A percentile compares a stretch with the other conserved stretches of the same genome.
Conservation (phyloP, 768 basidiomycete genomes). For the Boletus barrowsii region DNA sequence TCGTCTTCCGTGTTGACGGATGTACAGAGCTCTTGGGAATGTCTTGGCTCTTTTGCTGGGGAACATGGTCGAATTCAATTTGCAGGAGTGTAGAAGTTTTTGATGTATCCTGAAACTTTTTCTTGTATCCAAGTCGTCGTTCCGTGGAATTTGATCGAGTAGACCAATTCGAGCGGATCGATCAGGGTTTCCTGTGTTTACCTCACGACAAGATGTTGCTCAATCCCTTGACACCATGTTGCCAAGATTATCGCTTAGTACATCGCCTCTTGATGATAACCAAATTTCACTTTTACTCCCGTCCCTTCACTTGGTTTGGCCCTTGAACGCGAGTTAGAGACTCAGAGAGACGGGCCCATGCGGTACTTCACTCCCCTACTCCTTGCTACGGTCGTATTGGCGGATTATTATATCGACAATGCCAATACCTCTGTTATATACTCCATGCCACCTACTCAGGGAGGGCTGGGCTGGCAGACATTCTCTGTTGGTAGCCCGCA, state of each 20-base stretch:
- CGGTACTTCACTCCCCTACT: constrained; percentile 8
- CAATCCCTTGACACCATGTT: not conserved
- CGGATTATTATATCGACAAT: constrained; percentile 25
- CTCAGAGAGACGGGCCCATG: constrained; percentile 2
- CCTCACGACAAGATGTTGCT: too few relatives aligned
- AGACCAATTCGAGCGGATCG: not conserved
- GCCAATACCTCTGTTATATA: constrained; percentile 20
- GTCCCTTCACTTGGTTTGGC: not conserved
- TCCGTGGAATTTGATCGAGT: too few relatives aligned
- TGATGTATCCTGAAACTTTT: not conserved
- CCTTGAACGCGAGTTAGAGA: too few relatives aligned
- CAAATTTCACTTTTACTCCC: not conserved
- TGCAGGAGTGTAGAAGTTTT: not conserved
- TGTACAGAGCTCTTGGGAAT: constrained; percentile 20
- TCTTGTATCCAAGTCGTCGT: not conserved
- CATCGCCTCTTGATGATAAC: not conserved
- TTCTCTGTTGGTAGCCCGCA: not conserved
- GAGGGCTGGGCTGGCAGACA: constrained; percentile 12
- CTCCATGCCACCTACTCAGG: constrained; percentile 12
- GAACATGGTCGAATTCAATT: not conserved
- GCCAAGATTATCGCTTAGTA: not conserved
- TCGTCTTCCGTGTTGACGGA: not conserved
- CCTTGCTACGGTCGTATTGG: constrained; percentile 12
- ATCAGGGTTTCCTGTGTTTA: constrained; percentile 5
- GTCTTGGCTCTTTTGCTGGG: constrained; percentile 10